Base-by-base conservation (phyloP, 495 filamentous ascomycete genomes). In the Lasiosphaeria ovina region DNA sequence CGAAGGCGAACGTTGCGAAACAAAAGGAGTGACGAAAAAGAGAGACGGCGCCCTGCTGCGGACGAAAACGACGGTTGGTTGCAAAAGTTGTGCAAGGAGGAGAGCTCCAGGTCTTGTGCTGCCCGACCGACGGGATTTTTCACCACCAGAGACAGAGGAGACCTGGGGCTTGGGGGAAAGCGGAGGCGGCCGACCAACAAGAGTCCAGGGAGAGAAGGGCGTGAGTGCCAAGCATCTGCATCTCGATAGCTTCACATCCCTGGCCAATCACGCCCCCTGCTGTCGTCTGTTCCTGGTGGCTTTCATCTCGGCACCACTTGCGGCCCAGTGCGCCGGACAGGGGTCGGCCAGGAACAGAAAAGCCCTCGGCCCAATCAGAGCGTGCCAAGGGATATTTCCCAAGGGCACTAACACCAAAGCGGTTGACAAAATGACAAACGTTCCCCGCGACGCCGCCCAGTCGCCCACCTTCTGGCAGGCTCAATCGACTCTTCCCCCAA, bases 231-330 rank as follows among this genome's bases (percentile, higher is more conserved):
- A 66, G 35, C 51, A 51, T 57, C 57, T 61, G 64, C 45, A 60
- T 64, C 61, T 55, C 48, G 61, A 64, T 66, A 60, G 57, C 51
- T 48, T 63, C 55, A 57, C 34, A 34, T 33, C 34, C 24, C 4
- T 48, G 50, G 3, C 65, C 65, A 67, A 67, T 67, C 62, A 65
- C 4, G 24, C 45, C 35, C 17, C 5, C 47, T 31, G 44, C 38
- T 55, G 50, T 36, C 16, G 24, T 51, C n/a, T 47, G 58, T 54
- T 45, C 59, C 63, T 61, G 47, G 62, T 48, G 34, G 52, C 35
- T 33, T 50, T 66, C 63, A 68, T 68, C 66, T 68, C 66, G 66
- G 60, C 63, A 66, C 63, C 55, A 58, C 38, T 56, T 33, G 54
- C 40, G 42, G 49, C 44, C 42, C 54, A 53, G 51, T 31, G 59